These are phyloP conservation scores for Aspergillus flavus DNA, from an alignment of 2,329 filamentous ascomycete genomes.

Conservation along the genomic window DNA sequence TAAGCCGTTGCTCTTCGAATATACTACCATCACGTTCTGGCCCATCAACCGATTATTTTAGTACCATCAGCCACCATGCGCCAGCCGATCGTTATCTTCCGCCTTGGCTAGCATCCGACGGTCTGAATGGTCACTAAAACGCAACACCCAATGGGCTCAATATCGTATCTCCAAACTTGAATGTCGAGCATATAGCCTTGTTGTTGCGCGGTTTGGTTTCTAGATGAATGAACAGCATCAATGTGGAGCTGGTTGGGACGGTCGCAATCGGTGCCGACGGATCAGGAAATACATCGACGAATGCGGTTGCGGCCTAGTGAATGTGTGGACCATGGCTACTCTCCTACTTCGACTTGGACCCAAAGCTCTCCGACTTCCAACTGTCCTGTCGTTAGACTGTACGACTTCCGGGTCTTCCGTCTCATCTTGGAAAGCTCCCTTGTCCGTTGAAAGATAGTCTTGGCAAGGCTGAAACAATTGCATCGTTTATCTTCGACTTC, in stretches of 20 bases:
- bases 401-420: background rate
- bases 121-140: slow-evolving; percentile 8
- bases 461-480: slow-evolving; percentile 15
- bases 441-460: slow-evolving; percentile 7
- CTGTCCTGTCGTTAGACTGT: background rate
- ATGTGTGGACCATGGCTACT: slow-evolving; percentile 3
- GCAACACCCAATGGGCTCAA: background rate
- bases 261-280: slow-evolving; percentile 23
- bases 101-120: slow-evolving; percentile 8
- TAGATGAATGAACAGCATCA: slow-evolving; percentile 1
- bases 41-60: background rate
- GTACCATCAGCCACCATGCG: slow-evolving; percentile 8
- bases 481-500: slow-evolving; percentile 1
- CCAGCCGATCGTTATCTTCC: slow-evolving; percentile 11
- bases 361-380: background rate
- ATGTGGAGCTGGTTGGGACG: slow-evolving; percentile 14
- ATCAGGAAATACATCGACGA: slow-evolving; percentile 18
- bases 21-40: background rate
- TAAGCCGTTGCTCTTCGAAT: background rate
- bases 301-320: slow-evolving; percentile 17
- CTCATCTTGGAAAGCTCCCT: background rate
- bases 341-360: background rate
- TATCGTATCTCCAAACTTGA: background rate
- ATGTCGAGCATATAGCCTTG: slow-evolving; percentile 9
- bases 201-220: slow-evolving; percentile 10